Conservation (phyloP, 1,284 basidiomycete species). For the Rhizoctonia solani region DNA sequence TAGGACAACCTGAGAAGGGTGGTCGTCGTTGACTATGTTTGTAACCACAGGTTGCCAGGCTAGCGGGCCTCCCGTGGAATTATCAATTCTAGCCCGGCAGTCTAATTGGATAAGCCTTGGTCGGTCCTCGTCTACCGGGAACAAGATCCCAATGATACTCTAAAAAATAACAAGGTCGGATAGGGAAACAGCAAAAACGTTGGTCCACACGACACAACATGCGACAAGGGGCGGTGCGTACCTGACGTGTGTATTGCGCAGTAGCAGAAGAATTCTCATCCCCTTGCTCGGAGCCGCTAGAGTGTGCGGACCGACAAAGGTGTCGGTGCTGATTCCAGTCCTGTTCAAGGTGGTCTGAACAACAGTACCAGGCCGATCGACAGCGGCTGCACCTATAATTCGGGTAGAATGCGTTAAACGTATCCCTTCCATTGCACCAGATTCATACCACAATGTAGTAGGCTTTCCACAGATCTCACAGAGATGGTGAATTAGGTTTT, state of each 20-base stretch:
- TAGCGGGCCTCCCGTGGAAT: slow-evolving; percentile 28
- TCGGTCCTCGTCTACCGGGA: slow-evolving; percentile 27
- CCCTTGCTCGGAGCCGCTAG: slow-evolving; percentile 5
- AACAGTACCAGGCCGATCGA: slow-evolving; percentile 22
- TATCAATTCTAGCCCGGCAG: slow-evolving; percentile 32
- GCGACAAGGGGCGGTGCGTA: not conserved
- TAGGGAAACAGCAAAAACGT: not conserved
- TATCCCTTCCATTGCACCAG: slow-evolving; percentile 4
- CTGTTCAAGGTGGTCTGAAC: slow-evolving; percentile 19
- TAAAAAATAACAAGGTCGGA: not conserved
- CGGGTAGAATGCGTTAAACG: too few relatives aligned
- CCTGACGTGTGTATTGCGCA: slow-evolving; percentile 35
- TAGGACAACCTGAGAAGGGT: slow-evolving; percentile 30
- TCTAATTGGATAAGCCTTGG: slow-evolving; percentile 30
- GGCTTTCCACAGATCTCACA: slow-evolving; percentile 34
- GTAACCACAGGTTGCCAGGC: slow-evolving; percentile 30
- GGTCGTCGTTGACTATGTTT: slow-evolving; percentile 3
- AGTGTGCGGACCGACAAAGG: slow-evolving; percentile 1
- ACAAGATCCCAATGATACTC: slow-evolving; percentile 31
- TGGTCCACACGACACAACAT: not conserved
- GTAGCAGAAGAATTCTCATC: slow-evolving; percentile 14
- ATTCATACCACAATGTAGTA: slow-evolving; percentile 26
- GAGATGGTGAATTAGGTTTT: slow-evolving; percentile 30
- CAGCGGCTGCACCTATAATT: slow-evolving; percentile 34
- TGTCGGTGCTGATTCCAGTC: slow-evolving; percentile 21